Evolutionary conservation across 1,284 basidiomycete genomes (phyloP), one percentile per base, ranked within the genome.

Genomic region (Pyrrhoderma lamaoense): DNA sequence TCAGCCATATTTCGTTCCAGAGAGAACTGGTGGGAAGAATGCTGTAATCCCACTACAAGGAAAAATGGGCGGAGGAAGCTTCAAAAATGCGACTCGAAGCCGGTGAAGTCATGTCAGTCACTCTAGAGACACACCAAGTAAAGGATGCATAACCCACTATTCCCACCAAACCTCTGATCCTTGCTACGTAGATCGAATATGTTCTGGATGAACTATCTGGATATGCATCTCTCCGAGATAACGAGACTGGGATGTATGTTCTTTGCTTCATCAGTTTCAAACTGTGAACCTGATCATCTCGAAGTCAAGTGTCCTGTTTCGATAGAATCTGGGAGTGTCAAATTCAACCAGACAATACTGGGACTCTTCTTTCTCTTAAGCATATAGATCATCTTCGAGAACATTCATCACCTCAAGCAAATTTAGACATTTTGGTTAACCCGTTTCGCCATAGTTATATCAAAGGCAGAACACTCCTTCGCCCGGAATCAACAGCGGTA

Each of bases 311-410:
- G 5, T 77, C 76, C 13, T 77, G 74, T 57, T 77, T 76, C 52
- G 75, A 78, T 48, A 68, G 75, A 18, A 74, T 80, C 22, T 80
- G 76, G 75, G 70, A 78, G 55, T 70, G 71, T 1, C 61, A 67
- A 19, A 34, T 45, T 19, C 53, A 70, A 18, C 35, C 70, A 16
- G 58, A 21, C 56, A 55, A 27, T 57, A 68, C 21, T 5, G 14
- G 14, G 5, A 40, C 5, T 40, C n/a, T 40, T 5, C 16, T 40
- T 14, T 16, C n/a, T 16, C 38, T 40, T 16, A 40, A 40, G 16
- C 38, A 40, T 14, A 16, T 22, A 40, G 47, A 49, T 16, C 34
- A 25, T 31, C 58, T 70, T 18, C 61, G 60, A 4, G 36, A 52
- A 38, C 52, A 53, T 22, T 53, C 48, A n/a, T 58, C 40, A 62